Evolutionary conservation across 192 early-diverging fungal genomes (phyloP).

Genomic region (Backusella liffmaniae): DNA sequence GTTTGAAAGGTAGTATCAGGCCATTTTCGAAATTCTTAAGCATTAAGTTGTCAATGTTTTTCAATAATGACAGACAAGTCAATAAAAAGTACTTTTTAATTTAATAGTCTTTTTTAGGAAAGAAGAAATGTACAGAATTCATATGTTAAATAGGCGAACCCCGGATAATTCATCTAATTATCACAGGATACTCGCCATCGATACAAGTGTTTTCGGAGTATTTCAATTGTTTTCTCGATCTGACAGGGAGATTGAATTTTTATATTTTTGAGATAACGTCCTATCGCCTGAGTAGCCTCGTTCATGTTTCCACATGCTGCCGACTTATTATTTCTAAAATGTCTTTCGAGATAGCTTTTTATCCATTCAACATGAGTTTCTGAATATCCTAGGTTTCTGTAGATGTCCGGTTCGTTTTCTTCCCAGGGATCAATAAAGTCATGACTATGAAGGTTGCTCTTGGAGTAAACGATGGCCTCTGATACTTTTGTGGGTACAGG

Average conservation of each 20-base stretch:
- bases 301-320: neutral
- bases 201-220: neutral
- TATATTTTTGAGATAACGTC: neutral
- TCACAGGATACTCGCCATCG: conserved; percentile 1
- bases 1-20: neutral
- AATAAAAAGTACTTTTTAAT: neutral
- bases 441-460: neutral
- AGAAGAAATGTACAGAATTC: neutral
- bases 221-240: conserved; percentile 3
- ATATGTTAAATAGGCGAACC: neutral
- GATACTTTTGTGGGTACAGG: neutral
- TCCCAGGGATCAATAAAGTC: conserved; percentile 1
- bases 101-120: neutral
- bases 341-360: conserved; percentile 1
- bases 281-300: neutral
- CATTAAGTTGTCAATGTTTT: neutral
- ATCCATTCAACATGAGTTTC: conserved; percentile 19
- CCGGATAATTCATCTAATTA: neutral
- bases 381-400: conserved; percentile 11
- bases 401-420: neutral
- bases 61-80: neutral
- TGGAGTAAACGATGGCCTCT: neutral
- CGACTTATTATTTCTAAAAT: conserved; percentile 5
- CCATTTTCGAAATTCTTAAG: neutral
- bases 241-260: conserved; percentile 8